Base-by-base conservation (phyloP, 257 asterid genomes). In the Primulina tabacum region DNA sequence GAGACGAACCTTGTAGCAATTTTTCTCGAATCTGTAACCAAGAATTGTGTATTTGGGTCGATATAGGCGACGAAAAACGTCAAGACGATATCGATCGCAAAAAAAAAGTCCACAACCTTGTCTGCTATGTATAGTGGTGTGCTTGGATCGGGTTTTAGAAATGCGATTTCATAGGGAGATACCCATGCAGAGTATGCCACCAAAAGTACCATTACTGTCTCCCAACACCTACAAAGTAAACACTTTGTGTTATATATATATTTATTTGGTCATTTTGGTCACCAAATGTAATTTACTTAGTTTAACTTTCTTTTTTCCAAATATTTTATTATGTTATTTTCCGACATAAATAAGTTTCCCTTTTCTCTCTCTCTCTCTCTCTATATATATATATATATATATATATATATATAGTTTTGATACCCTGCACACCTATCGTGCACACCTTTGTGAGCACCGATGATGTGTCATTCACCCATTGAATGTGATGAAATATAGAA, bases 181-280 rank as follows among this genome's bases (percentile, higher is more conserved):
- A 81, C 85, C 98, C 98, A 93, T 11, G 81, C 96, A 21, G 96
- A 88, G 71, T 90, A 87, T 7, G 87, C 86, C 68, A 93, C 97
- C 80, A 93, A 34, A 0, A 81, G 3, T 7, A 89, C 95, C 96
- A 93, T 93, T 24, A 83, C 6, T 4, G 94, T 82, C 87, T 89
- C 97, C 98, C 98, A 93, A 67, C 85, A 87, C 88, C 97, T 92
- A 68, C 81, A 80, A n/a, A 56, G 28, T 1, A 20, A 64, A 28
- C 16, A 40, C 66, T 28, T 62, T 53, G 30, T 28, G 24, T 29
- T 53, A 16, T 55, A 28, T 55, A 28, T 8, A 40, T 58, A 8
- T 29, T 57, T 28, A 56, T 8, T 50, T 0, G 16, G 18, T 16
- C 26, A 50, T 24, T 24, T 24, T 24, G 26, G 18, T 16, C 26